Base-by-base conservation (phyloP, 2,329 filamentous ascomycete species). In the Colletotrichum spaethianum region DNA sequence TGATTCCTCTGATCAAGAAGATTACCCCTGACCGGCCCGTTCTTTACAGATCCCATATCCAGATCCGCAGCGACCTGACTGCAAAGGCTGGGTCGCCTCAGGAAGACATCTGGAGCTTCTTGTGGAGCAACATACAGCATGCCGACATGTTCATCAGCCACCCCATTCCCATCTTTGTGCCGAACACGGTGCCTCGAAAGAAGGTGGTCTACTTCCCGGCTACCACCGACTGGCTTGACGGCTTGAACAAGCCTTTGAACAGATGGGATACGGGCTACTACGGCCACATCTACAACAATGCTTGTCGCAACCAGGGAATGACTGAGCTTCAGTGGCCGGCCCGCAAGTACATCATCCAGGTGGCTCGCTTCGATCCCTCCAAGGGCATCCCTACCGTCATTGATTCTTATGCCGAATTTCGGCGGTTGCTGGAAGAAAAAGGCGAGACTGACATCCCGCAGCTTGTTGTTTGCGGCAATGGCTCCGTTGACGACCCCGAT, bases 111-210 rank as follows among this genome's bases (percentile, higher is more conserved):
- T 96, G 94, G 93, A 83, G 88, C 38, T 94, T 91, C 83, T 83
- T 96, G 11, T 96, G 93, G 93, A 83, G 89, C 60, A 89, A 90
- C 73, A 93, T 94, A 76, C 87, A 92, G 77, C 81, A 88, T 1
- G 91, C 92, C 12, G 93, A 96, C 80, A 84, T 94, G 79, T 96
- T 95, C 81, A 92, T 96, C 81, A 94, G 92, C 76, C 94, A 96
- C 76, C 94, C 94, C 0, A 93, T 96, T 64, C 90, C 89, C 52
- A 86, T 87, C 31, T 96, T 96, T 75, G 93, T 96, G 12, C 94
- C 94, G 2, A 82, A 86, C 38, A 91, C 85, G 68, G 92, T 96
- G 6, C 89, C 91, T 1, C 82, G 81, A 1, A 85, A 91, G 64
- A 93, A 89, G 75, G 91, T 96, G 0, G 91, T 89, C 1, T 95